Evolutionary conservation across 257 asterid genomes (phyloP).

Genomic region (Solanum clarkiae): DNA sequence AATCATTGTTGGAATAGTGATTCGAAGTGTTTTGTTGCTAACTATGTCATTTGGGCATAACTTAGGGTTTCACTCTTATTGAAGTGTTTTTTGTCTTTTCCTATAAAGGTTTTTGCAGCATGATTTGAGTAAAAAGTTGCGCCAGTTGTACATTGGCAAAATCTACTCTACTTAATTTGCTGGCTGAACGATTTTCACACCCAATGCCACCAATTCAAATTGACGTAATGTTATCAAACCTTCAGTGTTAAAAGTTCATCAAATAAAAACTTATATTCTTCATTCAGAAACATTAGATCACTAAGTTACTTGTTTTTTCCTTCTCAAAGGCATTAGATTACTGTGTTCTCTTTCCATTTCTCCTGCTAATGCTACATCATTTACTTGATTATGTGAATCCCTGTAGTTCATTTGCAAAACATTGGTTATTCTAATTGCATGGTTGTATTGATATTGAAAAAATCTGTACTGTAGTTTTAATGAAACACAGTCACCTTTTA

Average conservation of each 20-base stretch:
- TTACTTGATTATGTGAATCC: not conserved
- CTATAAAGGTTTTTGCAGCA: not conserved
- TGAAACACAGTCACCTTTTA: not conserved
- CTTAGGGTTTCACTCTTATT: not conserved
- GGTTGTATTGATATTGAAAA: not conserved
- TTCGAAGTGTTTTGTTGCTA: not conserved
- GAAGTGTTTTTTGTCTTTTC: not conserved
- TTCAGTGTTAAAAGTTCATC: not conserved
- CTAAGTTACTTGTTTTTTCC: not conserved
- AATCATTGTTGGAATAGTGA: not conserved
- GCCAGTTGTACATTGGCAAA: not conserved
- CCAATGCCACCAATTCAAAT: not conserved
- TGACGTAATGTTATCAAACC: not conserved
- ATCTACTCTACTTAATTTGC: not conserved
- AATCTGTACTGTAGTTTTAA: not conserved
- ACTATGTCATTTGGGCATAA: not conserved
- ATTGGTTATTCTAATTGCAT: not conserved
- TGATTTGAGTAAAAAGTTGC: not conserved
- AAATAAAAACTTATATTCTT: not conserved
- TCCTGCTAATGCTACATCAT: not conserved
- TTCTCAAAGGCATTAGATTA: not conserved
- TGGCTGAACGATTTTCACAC: not conserved
- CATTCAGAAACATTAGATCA: not conserved
- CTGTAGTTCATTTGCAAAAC: not conserved
- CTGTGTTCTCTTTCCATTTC: not conserved